These are phyloP conservation scores for Waltergamsia citrina DNA, from an alignment of 2,329 filamentous ascomycete species.

Conservation along the genomic window DNA sequence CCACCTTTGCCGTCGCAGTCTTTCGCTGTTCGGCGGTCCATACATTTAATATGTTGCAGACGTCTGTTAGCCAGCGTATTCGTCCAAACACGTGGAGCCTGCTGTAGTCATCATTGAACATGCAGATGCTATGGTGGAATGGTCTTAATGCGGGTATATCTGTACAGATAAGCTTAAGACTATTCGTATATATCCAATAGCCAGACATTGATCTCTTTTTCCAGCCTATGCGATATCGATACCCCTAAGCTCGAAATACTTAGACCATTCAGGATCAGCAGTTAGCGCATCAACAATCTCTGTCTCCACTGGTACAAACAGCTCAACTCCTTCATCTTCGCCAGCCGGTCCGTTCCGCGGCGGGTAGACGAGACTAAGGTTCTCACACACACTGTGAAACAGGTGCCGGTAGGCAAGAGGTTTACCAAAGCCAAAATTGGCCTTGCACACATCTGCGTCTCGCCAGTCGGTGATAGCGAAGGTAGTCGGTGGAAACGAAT, in stretches of 20 bases:
- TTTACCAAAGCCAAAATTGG: conserved; percentile 24
- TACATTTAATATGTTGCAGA: too few species aligned
- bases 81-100: too few species aligned
- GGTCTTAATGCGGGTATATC: too few species aligned
- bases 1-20: too few species aligned
- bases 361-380: conserved; percentile 19
- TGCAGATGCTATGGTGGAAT: too few species aligned
- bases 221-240: too few species aligned
- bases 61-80: too few species aligned
- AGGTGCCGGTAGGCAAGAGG: conserved; percentile 21
- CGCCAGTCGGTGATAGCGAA: conserved; percentile 24
- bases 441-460: conserved; percentile 13
- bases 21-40: too few species aligned
- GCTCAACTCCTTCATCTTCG: conserved; percentile 23
- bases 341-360: conserved; percentile 13
- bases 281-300: conserved; percentile 16
- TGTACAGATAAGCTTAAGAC: too few species aligned
- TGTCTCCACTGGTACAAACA: conserved; percentile 22
- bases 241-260: conserved; percentile 26
- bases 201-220: too few species aligned
- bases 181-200: too few species aligned
- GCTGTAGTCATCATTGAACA: too few species aligned
- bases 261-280: conserved; percentile 22
- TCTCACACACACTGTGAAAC: conserved; percentile 16
- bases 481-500: conserved; percentile 24